Conservation (phyloP, 2,329 filamentous ascomycete species). For the Colletotrichum sp. region DNA sequence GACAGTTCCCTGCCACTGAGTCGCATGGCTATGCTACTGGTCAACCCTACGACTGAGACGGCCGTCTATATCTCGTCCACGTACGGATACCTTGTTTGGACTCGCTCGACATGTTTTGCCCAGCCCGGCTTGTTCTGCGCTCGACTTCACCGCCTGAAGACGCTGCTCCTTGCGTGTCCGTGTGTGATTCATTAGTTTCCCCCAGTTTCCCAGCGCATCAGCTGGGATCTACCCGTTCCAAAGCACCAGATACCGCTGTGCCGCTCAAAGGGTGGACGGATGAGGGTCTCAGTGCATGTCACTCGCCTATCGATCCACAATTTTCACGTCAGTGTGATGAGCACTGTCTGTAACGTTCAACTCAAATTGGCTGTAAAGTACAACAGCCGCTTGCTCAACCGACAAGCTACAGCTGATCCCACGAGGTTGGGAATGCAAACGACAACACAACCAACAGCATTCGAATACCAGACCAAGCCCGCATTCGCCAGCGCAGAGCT, state of each 20-base stretch:
- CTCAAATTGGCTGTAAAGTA: not conserved
- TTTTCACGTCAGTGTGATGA: constrained; percentile 15
- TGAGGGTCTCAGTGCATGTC: constrained; percentile 10
- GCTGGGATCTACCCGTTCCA: constrained; percentile 8
- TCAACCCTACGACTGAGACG: not conserved
- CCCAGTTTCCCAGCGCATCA: constrained; percentile 4
- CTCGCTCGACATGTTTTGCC: not conserved
- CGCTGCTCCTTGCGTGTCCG: constrained; percentile 13
- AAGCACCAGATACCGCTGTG: not conserved
- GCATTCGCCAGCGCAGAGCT: not conserved
- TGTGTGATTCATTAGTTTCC: constrained; percentile 8
- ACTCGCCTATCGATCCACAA: constrained; percentile 9
- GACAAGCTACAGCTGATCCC: not conserved
- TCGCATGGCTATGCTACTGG: not conserved
- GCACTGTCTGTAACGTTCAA: not conserved
- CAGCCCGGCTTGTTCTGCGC: not conserved
- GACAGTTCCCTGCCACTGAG: not conserved
- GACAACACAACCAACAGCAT: not conserved
- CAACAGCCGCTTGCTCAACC: not conserved
- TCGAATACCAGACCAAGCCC: not conserved
- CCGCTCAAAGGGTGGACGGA: not conserved
- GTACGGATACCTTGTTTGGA: not conserved
- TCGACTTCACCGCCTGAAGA: constrained; percentile 14
- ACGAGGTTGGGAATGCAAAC: not conserved
- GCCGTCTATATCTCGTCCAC: not conserved